Evolutionary conservation across 208 protist species (phyloP).

Genomic region (Porcisia hertigi): DNA sequence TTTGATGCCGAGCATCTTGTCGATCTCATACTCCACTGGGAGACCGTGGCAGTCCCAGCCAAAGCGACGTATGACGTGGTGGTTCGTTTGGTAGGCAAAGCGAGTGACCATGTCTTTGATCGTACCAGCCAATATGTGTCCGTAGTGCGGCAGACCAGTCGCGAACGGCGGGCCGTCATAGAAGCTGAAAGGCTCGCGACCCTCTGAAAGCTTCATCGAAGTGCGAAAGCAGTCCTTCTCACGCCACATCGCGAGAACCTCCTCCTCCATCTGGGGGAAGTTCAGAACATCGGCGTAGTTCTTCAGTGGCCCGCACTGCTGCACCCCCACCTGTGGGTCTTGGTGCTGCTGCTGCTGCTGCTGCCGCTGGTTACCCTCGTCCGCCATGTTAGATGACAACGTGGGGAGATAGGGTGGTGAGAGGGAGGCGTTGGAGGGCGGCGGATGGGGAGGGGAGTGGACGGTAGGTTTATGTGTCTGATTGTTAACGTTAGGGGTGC

Average conservation of each 20-base stretch:
- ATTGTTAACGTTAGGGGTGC: background rate
- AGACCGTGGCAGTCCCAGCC: conserved; percentile 99
- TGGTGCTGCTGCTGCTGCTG: conserved; percentile 17
- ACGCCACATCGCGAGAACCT: conserved; percentile 95
- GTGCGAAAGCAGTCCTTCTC: conserved; percentile 96
- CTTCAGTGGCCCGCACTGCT: conserved; percentile 23
- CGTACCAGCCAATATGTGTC: conserved; percentile 99
- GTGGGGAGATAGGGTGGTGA: background rate
- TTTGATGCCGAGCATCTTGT: conserved; percentile 96
- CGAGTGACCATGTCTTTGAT: conserved; percentile 99
- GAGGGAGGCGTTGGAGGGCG: background rate
- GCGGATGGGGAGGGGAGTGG: conserved; percentile 13
- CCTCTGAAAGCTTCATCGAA: conserved; percentile 94
- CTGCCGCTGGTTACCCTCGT: conserved; percentile 3
- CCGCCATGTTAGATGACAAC: conserved; percentile 17
- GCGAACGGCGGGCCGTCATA: conserved; percentile 99
- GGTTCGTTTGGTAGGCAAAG: conserved; percentile 97
- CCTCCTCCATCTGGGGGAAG: conserved; percentile 95
- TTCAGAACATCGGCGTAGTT: conserved; percentile 83
- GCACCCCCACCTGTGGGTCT: conserved; percentile 11
- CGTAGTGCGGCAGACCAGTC: conserved; percentile 99
- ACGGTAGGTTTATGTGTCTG: background rate
- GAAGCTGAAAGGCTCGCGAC: conserved; percentile 91
- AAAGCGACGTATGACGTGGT: conserved; percentile 98
- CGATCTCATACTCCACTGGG: conserved; percentile 99